Percentiles rank a stretch among this genome's conserved stretches.
These are phyloP conservation scores for Cryptosporidium ubiquitum DNA, from an alignment of 169 alveolate genomes.

Conservation along the genomic window DNA sequence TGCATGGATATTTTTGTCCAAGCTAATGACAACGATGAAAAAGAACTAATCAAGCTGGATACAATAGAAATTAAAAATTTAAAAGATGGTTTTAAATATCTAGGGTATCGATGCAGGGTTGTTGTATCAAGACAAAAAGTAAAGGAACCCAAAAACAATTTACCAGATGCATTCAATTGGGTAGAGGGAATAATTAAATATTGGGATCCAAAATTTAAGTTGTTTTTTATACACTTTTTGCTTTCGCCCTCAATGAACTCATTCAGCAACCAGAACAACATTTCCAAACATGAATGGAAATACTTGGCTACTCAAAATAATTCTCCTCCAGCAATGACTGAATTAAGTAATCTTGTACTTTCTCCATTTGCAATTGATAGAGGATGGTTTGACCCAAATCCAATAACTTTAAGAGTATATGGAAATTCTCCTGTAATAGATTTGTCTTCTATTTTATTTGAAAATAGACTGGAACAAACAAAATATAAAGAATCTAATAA, in stretches of 20 bases:
- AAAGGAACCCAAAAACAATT: constrained; percentile 1
- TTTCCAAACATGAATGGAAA: constrained; percentile 41
- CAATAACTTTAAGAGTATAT: constrained; percentile 35
- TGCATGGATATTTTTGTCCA: constrained; percentile 38
- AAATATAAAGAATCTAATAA: neutral
- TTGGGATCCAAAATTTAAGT: constrained; percentile 68
- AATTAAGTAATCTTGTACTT: constrained; percentile 4
- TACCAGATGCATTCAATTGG: constrained; percentile 48
- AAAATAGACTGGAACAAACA: neutral
- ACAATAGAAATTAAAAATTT: constrained; percentile 25
- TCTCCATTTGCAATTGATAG: constrained; percentile 74
- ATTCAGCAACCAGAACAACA: neutral
- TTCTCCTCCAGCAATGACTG: constrained; percentile 37
- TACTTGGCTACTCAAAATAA: constrained; percentile 43
- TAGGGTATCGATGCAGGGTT: constrained; percentile 62
- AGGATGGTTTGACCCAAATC: constrained; percentile 72
- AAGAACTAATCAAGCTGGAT: neutral
- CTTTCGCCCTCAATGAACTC: constrained; percentile 20
- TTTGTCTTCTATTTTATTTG: neutral
- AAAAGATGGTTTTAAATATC: constrained; percentile 63
- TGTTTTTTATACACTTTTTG: constrained; percentile 56
- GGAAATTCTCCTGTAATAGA: constrained; percentile 18
- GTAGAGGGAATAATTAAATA: constrained; percentile 63
- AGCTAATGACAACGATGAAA: neutral
- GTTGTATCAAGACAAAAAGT: constrained; percentile 48